phyloP scores from a whole-genome alignment of 169 alveolate genomes.

The Plasmodium blacklocki region DNA sequence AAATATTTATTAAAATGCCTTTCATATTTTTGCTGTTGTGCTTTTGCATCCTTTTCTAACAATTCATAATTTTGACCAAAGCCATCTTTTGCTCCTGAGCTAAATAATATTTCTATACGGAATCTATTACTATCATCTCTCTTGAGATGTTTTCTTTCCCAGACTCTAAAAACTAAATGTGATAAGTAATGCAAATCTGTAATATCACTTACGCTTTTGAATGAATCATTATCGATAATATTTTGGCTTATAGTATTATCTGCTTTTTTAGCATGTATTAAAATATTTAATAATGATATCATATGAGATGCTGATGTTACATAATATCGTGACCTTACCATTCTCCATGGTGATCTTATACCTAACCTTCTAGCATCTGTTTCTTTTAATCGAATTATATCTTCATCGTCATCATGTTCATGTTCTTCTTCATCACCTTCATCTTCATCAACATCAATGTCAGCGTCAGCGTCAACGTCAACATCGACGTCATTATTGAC shows the following conservation, averaged over 20 bases:
- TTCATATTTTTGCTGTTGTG: slow-evolving; percentile 84
- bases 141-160: slow-evolving; percentile 83
- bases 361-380: slow-evolving; percentile 90
- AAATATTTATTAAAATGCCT: slow-evolving; percentile 80
- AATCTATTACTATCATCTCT: slow-evolving; percentile 70
- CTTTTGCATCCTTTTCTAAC: slow-evolving; percentile 81
- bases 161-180: slow-evolving; percentile 88
- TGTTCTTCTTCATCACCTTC: slow-evolving; percentile 51
- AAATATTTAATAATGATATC: slow-evolving; percentile 85
- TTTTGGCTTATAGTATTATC: slow-evolving; percentile 78
- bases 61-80: slow-evolving; percentile 85
- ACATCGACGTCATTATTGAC: slow-evolving; percentile 29
- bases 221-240: slow-evolving; percentile 78
- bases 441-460: neutral
- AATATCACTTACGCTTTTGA: slow-evolving; percentile 76
- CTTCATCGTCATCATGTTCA: slow-evolving; percentile 81
- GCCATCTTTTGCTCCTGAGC: slow-evolving; percentile 89
- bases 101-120: slow-evolving; percentile 87
- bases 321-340: slow-evolving; percentile 91
- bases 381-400: slow-evolving; percentile 84
- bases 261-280: slow-evolving; percentile 80
- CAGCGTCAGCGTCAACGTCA: neutral
- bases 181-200: slow-evolving; percentile 88
- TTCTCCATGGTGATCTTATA: slow-evolving; percentile 89
- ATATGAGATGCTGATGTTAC: slow-evolving; percentile 92